Base-by-base conservation (phyloP, 495 filamentous ascomycete genomes). In the Astrothelium macrocarpum region DNA sequence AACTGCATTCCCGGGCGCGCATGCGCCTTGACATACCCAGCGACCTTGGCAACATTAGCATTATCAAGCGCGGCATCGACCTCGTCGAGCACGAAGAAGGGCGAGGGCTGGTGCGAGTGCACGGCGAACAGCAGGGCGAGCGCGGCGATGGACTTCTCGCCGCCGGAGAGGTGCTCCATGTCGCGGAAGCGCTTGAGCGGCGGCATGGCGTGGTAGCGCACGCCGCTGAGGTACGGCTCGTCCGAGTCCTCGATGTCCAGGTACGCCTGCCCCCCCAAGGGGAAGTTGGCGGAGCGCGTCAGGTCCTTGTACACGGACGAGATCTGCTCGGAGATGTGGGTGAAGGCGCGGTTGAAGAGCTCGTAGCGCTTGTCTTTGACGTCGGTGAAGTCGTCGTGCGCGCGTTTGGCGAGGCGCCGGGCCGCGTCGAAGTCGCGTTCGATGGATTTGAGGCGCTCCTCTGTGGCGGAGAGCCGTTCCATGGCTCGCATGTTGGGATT, bases 151-250 rank as follows among this genome's bases (percentile, higher is more conserved):
- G 95, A 97, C 82, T 97, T 97, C 78, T 99, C 94, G 61, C 94
- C 94, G 67, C 94, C 94, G 12, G 90, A 95, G 26, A 99, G 82
- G 71, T 96, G 93, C 75, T 97, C 94, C 94, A 99, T 97, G 75
- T 97, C 95, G 42, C 94, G 84, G 85, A 97, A 99, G 61, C 94
- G 91, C 78, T 99, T 99, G 63, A 96, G 84, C 9, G 94, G 94
- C 28, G 94, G 94, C 92, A 96, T 97, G 68, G 95, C 94, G 74
- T 97, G 90, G 76, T 97, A 99, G 68, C 95, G 95, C 76, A 99
- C 90, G 25, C 94, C 94, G 59, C 87, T 88, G 0, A 95, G 84
- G 76, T 96, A 97, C 0, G 94, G 95, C 70, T 90, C 87, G 68
- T 93, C 90, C 75, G 96, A 91, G 70, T 87, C 86, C 70, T 92